Evolutionary conservation across 1,139 yeast species (phyloP).

Genomic region (Zygoascus hellenicus): DNA sequence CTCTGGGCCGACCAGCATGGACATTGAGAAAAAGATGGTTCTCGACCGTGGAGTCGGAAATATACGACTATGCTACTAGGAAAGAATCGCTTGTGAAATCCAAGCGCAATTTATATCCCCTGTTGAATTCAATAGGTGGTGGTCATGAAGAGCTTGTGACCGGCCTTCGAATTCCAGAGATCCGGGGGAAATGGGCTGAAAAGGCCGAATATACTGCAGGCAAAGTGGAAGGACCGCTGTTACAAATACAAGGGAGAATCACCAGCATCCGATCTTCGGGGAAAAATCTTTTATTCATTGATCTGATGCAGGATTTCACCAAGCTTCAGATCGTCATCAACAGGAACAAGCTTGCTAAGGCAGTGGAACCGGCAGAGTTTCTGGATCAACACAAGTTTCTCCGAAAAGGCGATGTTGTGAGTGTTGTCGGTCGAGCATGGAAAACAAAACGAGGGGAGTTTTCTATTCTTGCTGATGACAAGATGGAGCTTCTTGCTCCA

Average conservation of each 20-base stretch:
- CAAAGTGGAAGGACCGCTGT: slow-evolving; percentile 12
- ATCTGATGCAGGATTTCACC: slow-evolving; percentile 51
- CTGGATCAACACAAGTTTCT: slow-evolving; percentile 42
- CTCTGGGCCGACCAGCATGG: neutral
- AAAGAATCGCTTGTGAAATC: slow-evolving; percentile 25
- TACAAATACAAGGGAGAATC: slow-evolving; percentile 52
- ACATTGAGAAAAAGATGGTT: neutral
- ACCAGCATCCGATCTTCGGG: slow-evolving; percentile 55
- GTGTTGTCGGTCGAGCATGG: slow-evolving; percentile 65
- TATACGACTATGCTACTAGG: slow-evolving; percentile 41
- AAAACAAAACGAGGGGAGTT: slow-evolving; percentile 72
- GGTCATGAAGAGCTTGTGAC: neutral
- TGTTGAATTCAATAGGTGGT: slow-evolving; percentile 14
- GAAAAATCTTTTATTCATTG: slow-evolving; percentile 61
- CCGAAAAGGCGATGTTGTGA: slow-evolving; percentile 66
- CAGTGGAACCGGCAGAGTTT: slow-evolving; percentile 39
- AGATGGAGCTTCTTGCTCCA: slow-evolving; percentile 56
- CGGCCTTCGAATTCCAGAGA: slow-evolving; percentile 22
- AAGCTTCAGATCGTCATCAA: slow-evolving; percentile 59
- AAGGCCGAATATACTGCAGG: slow-evolving; percentile 14
- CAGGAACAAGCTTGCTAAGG: slow-evolving; percentile 37
- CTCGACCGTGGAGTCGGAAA: slow-evolving; percentile 23
- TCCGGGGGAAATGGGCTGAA: slow-evolving; percentile 19
- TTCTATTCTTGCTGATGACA: slow-evolving; percentile 54
- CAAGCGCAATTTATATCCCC: slow-evolving; percentile 21